Base-by-base conservation (phyloP, 768 basidiomycete species). In the Leccinum arenicola region DNA sequence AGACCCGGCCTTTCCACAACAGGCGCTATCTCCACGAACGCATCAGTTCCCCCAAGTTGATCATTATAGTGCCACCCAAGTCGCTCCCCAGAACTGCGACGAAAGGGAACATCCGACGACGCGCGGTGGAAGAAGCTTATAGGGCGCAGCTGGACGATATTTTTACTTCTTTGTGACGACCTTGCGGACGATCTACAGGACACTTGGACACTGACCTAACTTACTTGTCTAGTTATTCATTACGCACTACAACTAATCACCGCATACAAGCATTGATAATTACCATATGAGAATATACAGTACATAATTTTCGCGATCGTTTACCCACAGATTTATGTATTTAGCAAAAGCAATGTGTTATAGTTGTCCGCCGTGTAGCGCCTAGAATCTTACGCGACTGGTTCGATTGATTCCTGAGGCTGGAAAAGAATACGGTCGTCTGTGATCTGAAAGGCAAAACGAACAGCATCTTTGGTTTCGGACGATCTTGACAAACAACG, bases 1-100 rank as follows among this genome's bases (percentile, higher is more conserved):
- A 86, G 65, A 91, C 83, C 9, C 79, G 86, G 23, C 82, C 81
- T 23, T 92, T 91, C 78, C 87, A 92, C 70, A 81, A 80, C 10
- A 78, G 89, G 57, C 81, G 88, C 56, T 92, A 92, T 70, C 74
- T 89, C 53, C 90, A 92, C 73, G 90, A 92, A 70, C 87, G 89
- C 40, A 86, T 92, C 75, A 80, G 79, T 5, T 82, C 79, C 7
- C 64, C 82, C 4, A 79, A 86, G 52, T 82, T 89, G 80, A 80
- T 92, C 58, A 73, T 91, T 60, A 74, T 91, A 47, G 89, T 90
- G 17, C 78, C 83, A 27, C 75, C 77, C 47, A 79, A 81, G n/a
- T 82, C 87, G 2, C 80, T 92, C 47, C 90, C 90, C 40, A 78
- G 90, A 62, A 92, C 90, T 0, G 84, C 84, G 19, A 90, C 90